Percentiles rank a stretch among this genome's conserved stretches.
These are phyloP conservation scores for Emmonsia crescens DNA, from an alignment of 2,329 filamentous ascomycete genomes.

Conservation along the genomic window DNA sequence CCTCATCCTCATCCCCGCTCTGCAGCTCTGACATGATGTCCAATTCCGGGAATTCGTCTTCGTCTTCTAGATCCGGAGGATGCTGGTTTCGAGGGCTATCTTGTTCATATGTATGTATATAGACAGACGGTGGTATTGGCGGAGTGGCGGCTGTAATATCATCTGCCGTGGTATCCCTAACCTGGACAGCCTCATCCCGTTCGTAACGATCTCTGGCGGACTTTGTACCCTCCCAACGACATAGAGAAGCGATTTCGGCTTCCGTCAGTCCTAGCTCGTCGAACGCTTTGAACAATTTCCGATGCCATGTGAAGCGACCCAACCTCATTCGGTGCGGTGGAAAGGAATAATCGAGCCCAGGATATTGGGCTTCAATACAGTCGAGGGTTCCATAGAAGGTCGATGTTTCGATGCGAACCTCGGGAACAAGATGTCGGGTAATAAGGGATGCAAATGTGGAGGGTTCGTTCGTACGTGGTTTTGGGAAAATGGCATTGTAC, in stretches of 20 bases:
- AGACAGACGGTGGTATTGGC: constrained; percentile 21
- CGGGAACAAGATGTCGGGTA: constrained; percentile 51
- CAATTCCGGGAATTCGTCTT: not conserved
- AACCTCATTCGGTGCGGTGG: constrained; percentile 52
- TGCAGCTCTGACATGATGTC: constrained; percentile 1
- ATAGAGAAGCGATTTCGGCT: constrained; percentile 50
- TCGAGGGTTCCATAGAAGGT: constrained; percentile 55
- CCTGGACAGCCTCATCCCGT: constrained; percentile 47
- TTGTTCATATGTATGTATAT: constrained; percentile 20
- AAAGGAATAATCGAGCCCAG: constrained; percentile 54
- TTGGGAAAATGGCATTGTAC: constrained; percentile 48
- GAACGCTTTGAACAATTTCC: constrained; percentile 49
- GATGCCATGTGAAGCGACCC: constrained; percentile 51
- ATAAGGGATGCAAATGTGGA: constrained; percentile 49
- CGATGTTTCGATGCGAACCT: constrained; percentile 54
- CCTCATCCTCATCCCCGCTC: constrained; percentile 13
- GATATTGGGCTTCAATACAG: constrained; percentile 55
- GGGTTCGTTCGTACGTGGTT: constrained; percentile 46
- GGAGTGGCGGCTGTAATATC: constrained; percentile 43
- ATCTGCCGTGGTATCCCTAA: constrained; percentile 51
- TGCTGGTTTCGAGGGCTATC: not conserved
- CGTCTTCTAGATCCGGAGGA: not conserved
- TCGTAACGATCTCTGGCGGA: constrained; percentile 38
- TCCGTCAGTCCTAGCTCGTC: constrained; percentile 49
- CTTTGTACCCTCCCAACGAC: constrained; percentile 47